Conservation (phyloP, 768 basidiomycete species). For the Boletus barrowsii region DNA sequence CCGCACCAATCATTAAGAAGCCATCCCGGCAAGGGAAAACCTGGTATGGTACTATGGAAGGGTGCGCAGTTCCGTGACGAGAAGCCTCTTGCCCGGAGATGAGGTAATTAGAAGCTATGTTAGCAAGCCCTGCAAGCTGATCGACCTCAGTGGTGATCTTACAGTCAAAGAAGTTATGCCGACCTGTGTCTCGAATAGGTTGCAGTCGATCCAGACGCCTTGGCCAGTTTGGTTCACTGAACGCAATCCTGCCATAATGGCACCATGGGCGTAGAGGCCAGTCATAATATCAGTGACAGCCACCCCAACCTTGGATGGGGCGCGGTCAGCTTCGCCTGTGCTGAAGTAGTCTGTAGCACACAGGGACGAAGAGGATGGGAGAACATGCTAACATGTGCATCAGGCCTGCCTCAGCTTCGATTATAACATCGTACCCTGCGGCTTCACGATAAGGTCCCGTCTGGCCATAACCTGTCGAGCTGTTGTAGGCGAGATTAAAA, state of each 20-base stretch:
- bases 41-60: conserved; percentile 92
- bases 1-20: conserved; percentile 91
- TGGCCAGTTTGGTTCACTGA: conserved; percentile 81
- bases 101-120: conserved; percentile 92
- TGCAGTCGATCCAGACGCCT: conserved; percentile 91
- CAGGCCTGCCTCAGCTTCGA: conserved; percentile 88
- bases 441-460: conserved; percentile 83
- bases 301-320: conserved; percentile 93
- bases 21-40: conserved; percentile 86
- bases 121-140: conserved; percentile 86
- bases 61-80: conserved; percentile 90
- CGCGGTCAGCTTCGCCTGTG: conserved; percentile 84
- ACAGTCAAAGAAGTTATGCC: conserved; percentile 6
- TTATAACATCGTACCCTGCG: conserved; percentile 86
- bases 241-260: conserved; percentile 86
- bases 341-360: conserved; percentile 35
- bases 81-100: conserved; percentile 79
- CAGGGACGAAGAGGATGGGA: conserved; percentile 10
- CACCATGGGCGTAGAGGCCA: conserved; percentile 87
- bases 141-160: background rate
- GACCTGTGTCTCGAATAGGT: conserved; percentile 89
- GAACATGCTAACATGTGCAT: conserved; percentile 78
- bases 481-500: background rate
- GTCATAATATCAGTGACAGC: conserved; percentile 89
- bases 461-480: conserved; percentile 67